Percentiles rank a stretch among this genome's conserved stretches.
Conservation (phyloP, 2,329 filamentous ascomycete genomes). For the Ceratocystis colombiana region DNA sequence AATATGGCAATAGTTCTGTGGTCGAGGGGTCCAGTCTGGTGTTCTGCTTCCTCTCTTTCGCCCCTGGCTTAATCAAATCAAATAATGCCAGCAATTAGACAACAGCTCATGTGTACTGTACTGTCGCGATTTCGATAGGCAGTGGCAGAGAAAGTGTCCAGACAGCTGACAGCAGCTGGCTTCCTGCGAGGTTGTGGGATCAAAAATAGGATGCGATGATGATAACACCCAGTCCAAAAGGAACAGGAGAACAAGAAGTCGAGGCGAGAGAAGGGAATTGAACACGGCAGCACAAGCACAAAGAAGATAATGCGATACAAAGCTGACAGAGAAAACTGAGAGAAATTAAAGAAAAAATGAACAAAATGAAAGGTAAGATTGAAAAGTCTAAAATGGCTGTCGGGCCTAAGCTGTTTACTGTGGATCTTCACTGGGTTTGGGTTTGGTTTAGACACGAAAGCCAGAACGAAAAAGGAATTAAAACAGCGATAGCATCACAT, state of each 20-base stretch:
- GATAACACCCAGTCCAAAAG: conserved; percentile 6
- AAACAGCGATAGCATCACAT: not conserved
- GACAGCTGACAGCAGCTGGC: conserved; percentile 5
- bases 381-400: not conserved
- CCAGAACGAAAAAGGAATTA: conserved; percentile 16
- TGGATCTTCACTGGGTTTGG: not conserved
- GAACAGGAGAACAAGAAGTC: not conserved
- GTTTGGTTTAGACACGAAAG: conserved; percentile 13
- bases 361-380: not conserved
- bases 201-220: not conserved
- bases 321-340: not conserved
- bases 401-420: not conserved
- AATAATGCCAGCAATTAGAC: conserved; percentile 13
- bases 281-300: conserved; percentile 1
- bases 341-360: not conserved
- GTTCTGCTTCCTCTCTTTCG: conserved; percentile 20
- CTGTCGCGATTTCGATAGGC: conserved; percentile 13
- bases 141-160: not conserved
- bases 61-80: conserved; percentile 23
- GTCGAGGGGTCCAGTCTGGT: conserved; percentile 21
- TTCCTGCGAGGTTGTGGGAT: not conserved
- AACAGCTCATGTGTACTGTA: conserved; percentile 11
- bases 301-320: not conserved
- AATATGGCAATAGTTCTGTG: conserved; percentile 10
- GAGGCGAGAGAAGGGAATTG: not conserved